Evolutionary conservation across 345 rosid genomes (phyloP), one percentile per base, ranked within the genome.

Genomic region (Euphorbia lathyris): DNA sequence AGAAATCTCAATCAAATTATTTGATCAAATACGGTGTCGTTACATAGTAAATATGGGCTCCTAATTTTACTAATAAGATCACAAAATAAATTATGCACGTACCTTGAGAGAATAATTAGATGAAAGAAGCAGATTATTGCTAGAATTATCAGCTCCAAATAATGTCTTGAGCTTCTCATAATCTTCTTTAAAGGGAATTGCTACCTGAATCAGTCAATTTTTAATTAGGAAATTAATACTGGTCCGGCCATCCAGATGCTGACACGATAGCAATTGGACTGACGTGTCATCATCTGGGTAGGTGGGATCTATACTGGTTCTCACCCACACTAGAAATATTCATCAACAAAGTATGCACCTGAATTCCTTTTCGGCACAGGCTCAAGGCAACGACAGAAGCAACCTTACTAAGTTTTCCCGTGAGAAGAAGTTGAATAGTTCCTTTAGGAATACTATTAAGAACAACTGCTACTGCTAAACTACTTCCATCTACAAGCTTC

Each of bases 401-500:
- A 19, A 83, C 93, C 66, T 90, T 86, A 17, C 78, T 73, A 55
- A 85, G 71, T 5, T 55, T 78, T 50, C 91, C 91, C 67, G 79
- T 69, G 26, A 85, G 68, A 42, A 82, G 65, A 38, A 90, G 82
- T 58, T 82, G 83, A 2, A 57, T 81, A 19, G 90, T 81, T 50
- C 85, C 87, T 69, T 77, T 66, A 0, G 90, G 96, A 64, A 90
- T 74, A 79, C 76, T 83, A 45, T 85, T 83, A 5, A 86, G 20
- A 38, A 90, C 81, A 19, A 81, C 81, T 22, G 87, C 87, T 17
- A 75, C 87, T 11, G 87, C 90, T 34, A 87, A 81, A 55, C 87
- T 80, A 38, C 81, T 87, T 32, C 96, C 96, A 55, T 90, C 93
- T 47, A 90, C 91, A 60, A 90, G 74, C 69, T 80, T 87, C 67